Evolutionary conservation across 1,139 yeast genomes (phyloP), one percentile per base, ranked within the genome.

Genomic region (Kurtzmaniella quercitrusa): DNA sequence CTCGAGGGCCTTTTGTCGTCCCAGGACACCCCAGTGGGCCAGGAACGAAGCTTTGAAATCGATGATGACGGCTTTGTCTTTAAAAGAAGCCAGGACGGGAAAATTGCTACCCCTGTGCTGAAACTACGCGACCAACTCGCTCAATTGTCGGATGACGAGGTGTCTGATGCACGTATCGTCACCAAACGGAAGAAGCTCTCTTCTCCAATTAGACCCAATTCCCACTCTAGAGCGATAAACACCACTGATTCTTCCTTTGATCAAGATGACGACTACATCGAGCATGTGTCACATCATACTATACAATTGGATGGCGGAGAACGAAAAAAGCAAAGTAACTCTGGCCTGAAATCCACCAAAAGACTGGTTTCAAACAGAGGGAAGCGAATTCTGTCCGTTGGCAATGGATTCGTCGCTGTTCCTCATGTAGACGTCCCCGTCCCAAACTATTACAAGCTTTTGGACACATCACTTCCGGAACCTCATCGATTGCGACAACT

Each of bases 401-500:
- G 93, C 0, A 84, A 82, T 55, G 93, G 93, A 2, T 81, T 79
- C 50, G 70, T 65, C 2, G 89, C 86, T 0, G 75, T 75, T 31
- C 91, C 91, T 0, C 93, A 85, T 57, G 73, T 74, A 1, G 82
- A 77, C 40, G 79, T 86, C 1, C 73, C 81, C 0, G 68, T 75
- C 0, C 55, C 64, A 16, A 85, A 81, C 44, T 80, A 80, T 53
- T 79, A 77, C 57, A 84, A 83, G 56, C 81, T 81, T 51, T 60
- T 86, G 31, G 86, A 85, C 49, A 62, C 70, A 2, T 74, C 77
- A 17, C 52, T 82, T 38, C 87, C 94, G 0, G 93, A 82, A 45
- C 88, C 91, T 0, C 85, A 82, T 53, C 70, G 82, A 47, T 79
- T 86, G 84, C 72, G 84, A 49, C 90, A 84, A 55, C 59, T 87